These are phyloP conservation scores for Spizellomyces sp. DNA, from an alignment of 192 early-diverging fungal genomes.

Conservation along the genomic window DNA sequence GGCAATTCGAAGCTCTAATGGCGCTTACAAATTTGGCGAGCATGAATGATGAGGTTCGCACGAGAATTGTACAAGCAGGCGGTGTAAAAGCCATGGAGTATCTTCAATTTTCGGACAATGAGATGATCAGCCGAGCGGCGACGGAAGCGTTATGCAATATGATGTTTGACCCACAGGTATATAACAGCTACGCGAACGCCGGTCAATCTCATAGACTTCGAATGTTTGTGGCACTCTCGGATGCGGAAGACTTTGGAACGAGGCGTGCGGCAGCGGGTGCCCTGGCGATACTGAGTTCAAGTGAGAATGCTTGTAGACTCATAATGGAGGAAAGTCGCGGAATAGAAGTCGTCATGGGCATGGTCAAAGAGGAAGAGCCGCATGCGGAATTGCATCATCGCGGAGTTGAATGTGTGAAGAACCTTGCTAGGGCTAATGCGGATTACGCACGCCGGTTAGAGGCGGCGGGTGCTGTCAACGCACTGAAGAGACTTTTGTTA, in stretches of 20 bases:
- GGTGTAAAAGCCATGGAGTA: constrained; percentile 76
- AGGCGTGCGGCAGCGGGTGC: constrained; percentile 83
- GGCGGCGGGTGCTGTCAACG: constrained; percentile 43
- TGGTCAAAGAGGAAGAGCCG: constrained; percentile 53
- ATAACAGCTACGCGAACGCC: constrained; percentile 68
- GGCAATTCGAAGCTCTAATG: constrained; percentile 89
- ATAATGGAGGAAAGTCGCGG: constrained; percentile 55
- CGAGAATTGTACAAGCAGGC: constrained; percentile 55
- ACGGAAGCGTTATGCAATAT: constrained; percentile 93
- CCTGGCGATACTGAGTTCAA: constrained; percentile 75
- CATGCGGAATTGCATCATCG: constrained; percentile 70
- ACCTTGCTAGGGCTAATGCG: constrained; percentile 54
- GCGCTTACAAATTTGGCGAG: constrained; percentile 91
- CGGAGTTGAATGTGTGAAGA: constrained; percentile 72
- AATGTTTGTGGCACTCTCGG: constrained; percentile 81
- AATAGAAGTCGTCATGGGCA: constrained; percentile 51
- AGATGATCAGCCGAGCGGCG: constrained; percentile 79
- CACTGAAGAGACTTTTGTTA: constrained; percentile 52
- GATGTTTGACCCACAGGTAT: constrained; percentile 81
- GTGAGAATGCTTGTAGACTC: constrained; percentile 56
- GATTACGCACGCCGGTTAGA: constrained; percentile 51
- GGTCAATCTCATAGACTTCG: constrained; percentile 59
- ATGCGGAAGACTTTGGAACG: constrained; percentile 84
- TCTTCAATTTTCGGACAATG: constrained; percentile 78
- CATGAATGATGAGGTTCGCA: constrained; percentile 67